Evolutionary conservation across 768 basidiomycete genomes (phyloP).

Genomic region (Termitomyces sp.): DNA sequence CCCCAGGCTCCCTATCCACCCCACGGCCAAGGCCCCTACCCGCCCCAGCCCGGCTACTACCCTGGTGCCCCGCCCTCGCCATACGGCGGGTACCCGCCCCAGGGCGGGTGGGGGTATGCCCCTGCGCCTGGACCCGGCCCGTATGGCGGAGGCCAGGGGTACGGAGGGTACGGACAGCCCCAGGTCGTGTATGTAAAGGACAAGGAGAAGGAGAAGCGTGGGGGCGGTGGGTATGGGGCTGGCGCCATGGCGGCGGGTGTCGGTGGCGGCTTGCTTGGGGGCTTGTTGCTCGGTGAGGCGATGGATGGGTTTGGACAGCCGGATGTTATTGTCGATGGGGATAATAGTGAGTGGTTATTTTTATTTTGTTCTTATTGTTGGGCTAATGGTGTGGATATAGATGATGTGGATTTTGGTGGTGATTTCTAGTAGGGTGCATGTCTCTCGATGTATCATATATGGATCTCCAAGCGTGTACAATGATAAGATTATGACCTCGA

Average conservation of each 20-base stretch:
- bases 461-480: no score
- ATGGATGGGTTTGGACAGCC: conserved; percentile 1
- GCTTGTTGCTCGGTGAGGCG: background rate
- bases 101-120: background rate
- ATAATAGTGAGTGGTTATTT: background rate
- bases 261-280: conserved; percentile 21
- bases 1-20: background rate
- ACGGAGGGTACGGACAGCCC: conserved; percentile 11
- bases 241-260: conserved; percentile 11
- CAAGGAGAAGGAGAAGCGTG: conserved; percentile 28
- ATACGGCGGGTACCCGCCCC: background rate
- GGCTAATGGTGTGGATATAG: background rate
- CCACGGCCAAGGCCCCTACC: background rate
- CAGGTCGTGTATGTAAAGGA: conserved; percentile 37
- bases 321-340: background rate
- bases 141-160: conserved; percentile 18
- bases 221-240: conserved; percentile 14
- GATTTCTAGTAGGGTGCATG: no score
- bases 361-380: background rate
- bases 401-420: background rate
- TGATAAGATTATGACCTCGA: no score
- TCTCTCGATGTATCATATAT: no score
- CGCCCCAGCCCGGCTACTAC: background rate
- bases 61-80: background rate
- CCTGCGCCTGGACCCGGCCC: conserved; percentile 5